Base-by-base conservation (phyloP, 2,329 filamentous ascomycete species). In the Monosporascus sp. region DNA sequence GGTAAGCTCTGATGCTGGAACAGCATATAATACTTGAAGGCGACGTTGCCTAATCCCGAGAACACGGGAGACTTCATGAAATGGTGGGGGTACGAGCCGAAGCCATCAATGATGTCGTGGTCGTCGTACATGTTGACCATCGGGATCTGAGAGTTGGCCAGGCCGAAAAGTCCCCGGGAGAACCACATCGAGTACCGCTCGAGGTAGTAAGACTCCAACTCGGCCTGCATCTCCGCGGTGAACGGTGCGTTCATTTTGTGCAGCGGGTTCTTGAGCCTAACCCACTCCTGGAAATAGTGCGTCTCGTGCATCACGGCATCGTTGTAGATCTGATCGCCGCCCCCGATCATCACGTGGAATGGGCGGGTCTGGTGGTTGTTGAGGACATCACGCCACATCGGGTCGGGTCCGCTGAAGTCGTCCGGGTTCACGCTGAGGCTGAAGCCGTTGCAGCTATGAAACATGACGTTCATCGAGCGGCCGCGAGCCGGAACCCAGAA, bases 101-200 rank as follows among this genome's bases (percentile, higher is more conserved):
- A 99, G 1, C 95, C 94, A 70, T 92, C 88, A 58, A 92, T 92
- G 61, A 92, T 88, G 61, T 94, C 89, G 67, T 97, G 94, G 63
- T 97, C 94, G 69, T 97, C 93, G 78, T 89, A 97, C 70, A 99
- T 92, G 68, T 99, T 99, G 63, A 99, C 83, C 92, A 97, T 97
- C 8, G 94, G 92, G 46, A 99, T 97, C 68, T 97, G 93, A 2
- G 89, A 88, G 62, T 87, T 92, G 5, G 93, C 94, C 66, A 99
- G 82, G n/a, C 88, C 85, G 65, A 97, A 99, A 5, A 97, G 75
- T 0, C 95, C 94, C 64, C 96, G 92, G 0, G 92, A 97, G 71
- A 97, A 99, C 92, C 94, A 99, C 80, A 86, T 88, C 55, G 85
- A 84, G 65, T 99, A 99, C 20, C 89, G 83, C 54, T 96, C 82